Conservation (phyloP, 2,329 filamentous ascomycete species). For the Incumbomyces delicatus region DNA sequence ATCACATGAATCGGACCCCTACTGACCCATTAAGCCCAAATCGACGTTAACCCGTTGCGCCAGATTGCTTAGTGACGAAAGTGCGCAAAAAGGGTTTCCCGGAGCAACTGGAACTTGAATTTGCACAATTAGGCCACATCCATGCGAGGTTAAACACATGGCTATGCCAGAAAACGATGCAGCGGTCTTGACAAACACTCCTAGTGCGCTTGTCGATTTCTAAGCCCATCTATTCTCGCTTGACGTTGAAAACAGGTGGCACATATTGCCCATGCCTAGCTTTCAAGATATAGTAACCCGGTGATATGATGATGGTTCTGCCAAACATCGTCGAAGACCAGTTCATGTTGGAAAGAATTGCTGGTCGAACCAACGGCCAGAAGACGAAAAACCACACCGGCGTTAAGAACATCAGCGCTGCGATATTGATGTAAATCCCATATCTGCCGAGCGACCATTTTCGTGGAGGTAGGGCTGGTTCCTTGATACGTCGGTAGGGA, state of each 20-base stretch:
- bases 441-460: slow-evolving; percentile 36
- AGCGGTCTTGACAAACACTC: too few relatives aligned
- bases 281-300: slow-evolving; percentile 29
- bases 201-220: too few relatives aligned
- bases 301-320: slow-evolving; percentile 30
- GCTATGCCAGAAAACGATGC: too few relatives aligned
- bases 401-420: slow-evolving; percentile 34
- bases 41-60: too few relatives aligned
- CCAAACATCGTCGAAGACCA: slow-evolving; percentile 41
- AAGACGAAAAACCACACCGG: slow-evolving; percentile 40
- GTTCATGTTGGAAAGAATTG: slow-evolving; percentile 37
- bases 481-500: slow-evolving; percentile 33
- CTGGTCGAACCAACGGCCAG: slow-evolving; percentile 34
- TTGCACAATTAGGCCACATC: too few relatives aligned
- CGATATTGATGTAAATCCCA: slow-evolving; percentile 36
- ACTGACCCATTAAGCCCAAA: too few relatives aligned
- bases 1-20: too few relatives aligned
- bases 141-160: too few relatives aligned
- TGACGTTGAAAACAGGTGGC: slow-evolving; percentile 22
- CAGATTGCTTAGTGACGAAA: too few relatives aligned
- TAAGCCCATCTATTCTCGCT: slow-evolving; percentile 2
- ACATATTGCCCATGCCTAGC: slow-evolving; percentile 26
- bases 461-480: slow-evolving; percentile 29
- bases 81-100: too few relatives aligned
- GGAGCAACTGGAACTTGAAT: too few relatives aligned